These are phyloP conservation scores for Sugiyamaella boreocaroliniensis DNA, from an alignment of 805 yeast genomes.

Conservation along the genomic window DNA sequence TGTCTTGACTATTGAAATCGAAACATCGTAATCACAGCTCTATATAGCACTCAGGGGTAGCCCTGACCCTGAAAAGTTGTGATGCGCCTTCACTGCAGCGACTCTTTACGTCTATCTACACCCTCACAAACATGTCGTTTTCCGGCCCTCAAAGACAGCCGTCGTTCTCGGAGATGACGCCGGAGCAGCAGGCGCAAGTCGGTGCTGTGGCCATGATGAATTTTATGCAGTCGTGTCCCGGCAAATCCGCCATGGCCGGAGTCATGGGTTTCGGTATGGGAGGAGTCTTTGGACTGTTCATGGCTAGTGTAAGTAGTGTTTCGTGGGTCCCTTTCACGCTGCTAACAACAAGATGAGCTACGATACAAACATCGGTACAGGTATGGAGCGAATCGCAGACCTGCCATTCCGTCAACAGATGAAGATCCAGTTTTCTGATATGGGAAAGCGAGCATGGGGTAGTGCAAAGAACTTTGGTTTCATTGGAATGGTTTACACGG, in stretches of 20 bases:
- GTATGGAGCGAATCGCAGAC: slow-evolving; percentile 59
- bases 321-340: background rate
- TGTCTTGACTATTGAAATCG: no score
- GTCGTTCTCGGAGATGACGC: slow-evolving; percentile 64
- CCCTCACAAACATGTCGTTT: background rate
- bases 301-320: slow-evolving; percentile 41
- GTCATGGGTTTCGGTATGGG: slow-evolving; percentile 92
- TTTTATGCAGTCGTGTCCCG: slow-evolving; percentile 89
- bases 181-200: slow-evolving; percentile 86
- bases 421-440: slow-evolving; percentile 82
- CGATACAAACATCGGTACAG: slow-evolving; percentile 63
- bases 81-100: background rate
- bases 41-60: background rate
- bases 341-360: slow-evolving; percentile 50
- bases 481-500: slow-evolving; percentile 85
- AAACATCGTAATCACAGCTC: no score
- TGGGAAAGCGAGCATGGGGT: slow-evolving; percentile 82
- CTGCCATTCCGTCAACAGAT: slow-evolving; percentile 89
- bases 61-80: background rate
- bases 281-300: slow-evolving; percentile 91
- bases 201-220: slow-evolving; percentile 80
- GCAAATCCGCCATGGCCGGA: slow-evolving; percentile 85
- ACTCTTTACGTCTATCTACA: background rate
- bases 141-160: background rate
- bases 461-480: slow-evolving; percentile 93